These are phyloP conservation scores for Mimosa pudica DNA, from an alignment of 306 rosid species.

Conservation along the genomic window DNA sequence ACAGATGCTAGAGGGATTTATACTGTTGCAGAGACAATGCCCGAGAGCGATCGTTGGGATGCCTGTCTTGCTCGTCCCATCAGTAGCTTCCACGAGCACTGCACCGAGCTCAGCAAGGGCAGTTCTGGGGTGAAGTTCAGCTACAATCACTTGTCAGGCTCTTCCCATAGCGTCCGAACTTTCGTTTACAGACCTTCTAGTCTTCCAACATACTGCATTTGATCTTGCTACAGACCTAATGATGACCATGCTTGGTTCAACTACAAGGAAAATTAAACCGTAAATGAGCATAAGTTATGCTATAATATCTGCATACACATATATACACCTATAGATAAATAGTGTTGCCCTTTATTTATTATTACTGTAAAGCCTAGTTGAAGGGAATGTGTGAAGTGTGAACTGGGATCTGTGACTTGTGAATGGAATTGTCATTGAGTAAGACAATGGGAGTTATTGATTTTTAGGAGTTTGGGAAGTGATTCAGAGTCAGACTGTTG, in stretches of 20 bases:
- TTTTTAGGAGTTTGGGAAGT: not conserved
- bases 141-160: slow-evolving; percentile 80
- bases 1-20: slow-evolving; percentile 74
- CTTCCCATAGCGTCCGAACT: slow-evolving; percentile 72
- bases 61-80: slow-evolving; percentile 94
- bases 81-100: slow-evolving; percentile 85
- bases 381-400: not conserved
- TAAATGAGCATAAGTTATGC: not conserved
- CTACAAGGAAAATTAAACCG: slow-evolving; percentile 26
- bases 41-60: slow-evolving; percentile 93
- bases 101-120: slow-evolving; percentile 69
- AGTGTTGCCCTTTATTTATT: slow-evolving; percentile 32
- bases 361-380: not conserved
- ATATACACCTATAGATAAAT: not conserved
- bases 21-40: slow-evolving; percentile 93
- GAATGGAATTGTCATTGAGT: slow-evolving; percentile 20
- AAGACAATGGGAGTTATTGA: not conserved
- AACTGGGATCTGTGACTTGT: slow-evolving; percentile 9
- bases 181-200: slow-evolving; percentile 66
- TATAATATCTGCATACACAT: slow-evolving; percentile 13
- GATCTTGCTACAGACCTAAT: slow-evolving; percentile 39
- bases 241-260: slow-evolving; percentile 28
- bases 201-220: slow-evolving; percentile 75
- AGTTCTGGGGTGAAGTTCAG: slow-evolving; percentile 82
- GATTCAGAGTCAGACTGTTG: not conserved